phyloP scores from a whole-genome alignment of 2,329 filamentous ascomycete species.

The Alternaria dauci region DNA sequence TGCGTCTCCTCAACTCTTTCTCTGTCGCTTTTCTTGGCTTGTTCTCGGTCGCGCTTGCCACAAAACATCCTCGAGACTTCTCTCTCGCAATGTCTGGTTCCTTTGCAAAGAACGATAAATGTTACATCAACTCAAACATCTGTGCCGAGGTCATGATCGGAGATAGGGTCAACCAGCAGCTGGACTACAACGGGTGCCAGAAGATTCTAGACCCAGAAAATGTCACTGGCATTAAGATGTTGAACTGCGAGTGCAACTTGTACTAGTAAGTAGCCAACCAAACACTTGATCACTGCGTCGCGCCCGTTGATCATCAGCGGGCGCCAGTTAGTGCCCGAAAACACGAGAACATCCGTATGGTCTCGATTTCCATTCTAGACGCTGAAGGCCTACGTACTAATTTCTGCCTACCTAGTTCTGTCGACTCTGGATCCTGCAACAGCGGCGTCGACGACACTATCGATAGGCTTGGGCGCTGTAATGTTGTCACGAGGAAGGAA shows the following conservation, averaged over 20 bases:
- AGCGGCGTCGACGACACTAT: slow-evolving; percentile 4
- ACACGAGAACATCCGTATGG: too few species aligned
- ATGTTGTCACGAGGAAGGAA: background rate
- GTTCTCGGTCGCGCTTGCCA: background rate
- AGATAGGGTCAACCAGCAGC: background rate
- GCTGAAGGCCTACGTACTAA: background rate
- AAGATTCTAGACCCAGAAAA: background rate
- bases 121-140: background rate
- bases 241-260: slow-evolving; percentile 4
- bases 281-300: too few species aligned
- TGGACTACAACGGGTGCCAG: slow-evolving; percentile 3
- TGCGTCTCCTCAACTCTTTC: background rate
- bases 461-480: background rate
- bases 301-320: too few species aligned
- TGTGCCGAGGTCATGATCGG: slow-evolving; percentile 12
- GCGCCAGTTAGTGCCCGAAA: too few species aligned
- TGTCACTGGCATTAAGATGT: slow-evolving; percentile 1
- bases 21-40: background rate
- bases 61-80: background rate
- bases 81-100: background rate
- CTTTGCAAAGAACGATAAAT: background rate
- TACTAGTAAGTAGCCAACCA: slow-evolving; percentile 1
- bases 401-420: background rate
- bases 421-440: slow-evolving; percentile 3
- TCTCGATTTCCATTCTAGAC: background rate